These are phyloP conservation scores for Darksidea phi DNA, from an alignment of 495 filamentous ascomycete species.

Conservation along the genomic window DNA sequence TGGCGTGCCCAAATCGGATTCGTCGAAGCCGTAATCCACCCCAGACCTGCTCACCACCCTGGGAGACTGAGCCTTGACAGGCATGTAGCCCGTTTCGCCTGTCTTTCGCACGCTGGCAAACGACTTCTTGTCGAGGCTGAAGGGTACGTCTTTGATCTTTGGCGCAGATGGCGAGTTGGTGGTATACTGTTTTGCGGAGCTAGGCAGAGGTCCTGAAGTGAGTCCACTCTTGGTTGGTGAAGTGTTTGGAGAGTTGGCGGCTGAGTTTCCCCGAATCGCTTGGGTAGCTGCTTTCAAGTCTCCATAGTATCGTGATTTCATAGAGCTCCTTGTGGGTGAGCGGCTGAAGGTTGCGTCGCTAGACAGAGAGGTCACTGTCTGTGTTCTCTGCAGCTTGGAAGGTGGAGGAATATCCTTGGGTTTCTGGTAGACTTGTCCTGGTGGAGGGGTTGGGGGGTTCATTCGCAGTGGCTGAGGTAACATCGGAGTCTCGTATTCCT, in stretches of 20 bases:
- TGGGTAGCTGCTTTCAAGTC: constrained; percentile 43
- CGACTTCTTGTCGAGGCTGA: constrained; percentile 26
- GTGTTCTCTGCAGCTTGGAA: constrained; percentile 14
- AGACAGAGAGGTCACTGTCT: constrained; percentile 23
- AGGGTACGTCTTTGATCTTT: constrained; percentile 6
- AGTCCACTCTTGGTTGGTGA: constrained; percentile 15
- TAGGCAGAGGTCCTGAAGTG: constrained; percentile 11
- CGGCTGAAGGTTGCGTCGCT: constrained; percentile 24
- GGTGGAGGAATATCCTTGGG: constrained; percentile 8
- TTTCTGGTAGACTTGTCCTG: constrained; percentile 8
- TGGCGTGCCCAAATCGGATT: constrained; percentile 43
- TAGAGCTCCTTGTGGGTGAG: constrained; percentile 23
- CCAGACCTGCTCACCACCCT: constrained; percentile 37
- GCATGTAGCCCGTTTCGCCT: constrained; percentile 27
- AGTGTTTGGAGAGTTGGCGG: constrained; percentile 10
- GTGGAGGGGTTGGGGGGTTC: constrained; percentile 39
- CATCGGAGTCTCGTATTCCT: constrained; percentile 29
- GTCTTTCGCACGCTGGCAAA: constrained; percentile 30
- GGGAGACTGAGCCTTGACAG: constrained; percentile 16
- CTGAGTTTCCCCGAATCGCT: constrained; percentile 33
- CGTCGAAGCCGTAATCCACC: constrained; percentile 47
- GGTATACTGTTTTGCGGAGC: constrained; percentile 22
- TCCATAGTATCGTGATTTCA: constrained; percentile 45
- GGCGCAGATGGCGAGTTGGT: constrained; percentile 10
- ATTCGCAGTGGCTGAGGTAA: constrained; percentile 38